Evolutionary conservation across 805 yeast species (phyloP).

Genomic region (Hanseniaspora pseudoguilliermondii): DNA sequence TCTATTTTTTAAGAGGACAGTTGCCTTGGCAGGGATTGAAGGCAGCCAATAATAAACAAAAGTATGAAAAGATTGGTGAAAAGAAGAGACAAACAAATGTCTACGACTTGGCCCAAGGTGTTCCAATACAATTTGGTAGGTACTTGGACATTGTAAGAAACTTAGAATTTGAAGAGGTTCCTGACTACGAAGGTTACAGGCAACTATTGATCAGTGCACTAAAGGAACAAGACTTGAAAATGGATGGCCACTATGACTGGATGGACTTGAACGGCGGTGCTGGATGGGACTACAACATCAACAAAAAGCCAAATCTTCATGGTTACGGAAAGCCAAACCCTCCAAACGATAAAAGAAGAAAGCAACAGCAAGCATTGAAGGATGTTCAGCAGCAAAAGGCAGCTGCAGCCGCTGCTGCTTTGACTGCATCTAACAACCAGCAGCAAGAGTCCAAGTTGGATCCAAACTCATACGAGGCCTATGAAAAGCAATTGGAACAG

Average conservation of each 20-base stretch:
- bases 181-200: conserved; percentile 82
- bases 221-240: conserved; percentile 52
- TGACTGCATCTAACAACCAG: conserved; percentile 15
- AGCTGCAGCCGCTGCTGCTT: conserved; percentile 22
- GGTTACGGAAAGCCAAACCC: conserved; percentile 96
- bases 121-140: conserved; percentile 86
- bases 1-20: conserved; percentile 86
- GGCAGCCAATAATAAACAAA: conserved; percentile 95
- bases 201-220: conserved; percentile 66
- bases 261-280: conserved; percentile 88
- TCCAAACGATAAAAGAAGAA: conserved; percentile 38
- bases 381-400: conserved; percentile 19
- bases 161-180: conserved; percentile 83
- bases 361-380: conserved; percentile 18
- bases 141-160: conserved; percentile 80
- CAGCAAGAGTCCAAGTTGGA: conserved; percentile 24
- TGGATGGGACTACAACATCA: conserved; percentile 86
- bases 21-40: conserved; percentile 98
- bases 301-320: conserved; percentile 85
- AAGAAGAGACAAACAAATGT: conserved; percentile 85
- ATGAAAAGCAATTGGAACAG: conserved; percentile 28
- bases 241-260: conserved; percentile 95
- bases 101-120: conserved; percentile 72
- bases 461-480: conserved; percentile 32
- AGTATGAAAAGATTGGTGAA: conserved; percentile 94